Percentiles rank a stretch among this genome's conserved stretches.
Conservation (phyloP, 2,329 filamentous ascomycete genomes). For the Microdochium paspali region DNA sequence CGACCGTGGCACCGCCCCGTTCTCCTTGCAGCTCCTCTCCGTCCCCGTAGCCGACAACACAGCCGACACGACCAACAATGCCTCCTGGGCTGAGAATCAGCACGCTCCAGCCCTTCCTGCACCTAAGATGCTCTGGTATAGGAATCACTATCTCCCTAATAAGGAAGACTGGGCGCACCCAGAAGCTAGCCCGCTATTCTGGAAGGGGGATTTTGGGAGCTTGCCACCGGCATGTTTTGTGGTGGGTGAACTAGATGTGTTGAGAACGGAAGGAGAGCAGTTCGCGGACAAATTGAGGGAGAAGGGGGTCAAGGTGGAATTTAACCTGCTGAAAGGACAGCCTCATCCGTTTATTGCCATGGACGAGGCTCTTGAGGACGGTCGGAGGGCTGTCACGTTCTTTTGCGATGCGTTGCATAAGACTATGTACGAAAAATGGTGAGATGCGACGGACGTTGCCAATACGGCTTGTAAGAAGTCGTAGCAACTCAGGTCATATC, state of each 20-base stretch:
- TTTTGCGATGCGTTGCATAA: slow-evolving; percentile 21
- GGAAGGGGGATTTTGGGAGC: slow-evolving; percentile 35
- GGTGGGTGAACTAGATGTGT: slow-evolving; percentile 46
- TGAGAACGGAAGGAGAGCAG: slow-evolving; percentile 41
- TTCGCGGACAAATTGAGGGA: slow-evolving; percentile 36
- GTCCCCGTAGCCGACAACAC: slow-evolving; percentile 52
- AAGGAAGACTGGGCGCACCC: slow-evolving; percentile 32
- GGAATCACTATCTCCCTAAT: slow-evolving; percentile 45
- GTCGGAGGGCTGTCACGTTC: slow-evolving; percentile 36
- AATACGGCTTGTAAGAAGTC: no score
- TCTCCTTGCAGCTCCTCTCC: slow-evolving; percentile 40
- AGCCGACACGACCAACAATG: slow-evolving; percentile 30
- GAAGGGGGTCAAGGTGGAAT: slow-evolving; percentile 35
- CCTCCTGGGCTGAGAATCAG: slow-evolving; percentile 40
- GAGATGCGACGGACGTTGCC: no score
- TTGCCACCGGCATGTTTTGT: slow-evolving; percentile 42
- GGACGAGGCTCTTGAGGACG: slow-evolving; percentile 43
- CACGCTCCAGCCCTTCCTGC: slow-evolving; percentile 41
- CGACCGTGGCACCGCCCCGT: slow-evolving; percentile 20
- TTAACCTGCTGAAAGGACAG: slow-evolving; percentile 43
- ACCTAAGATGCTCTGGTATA: slow-evolving; percentile 51
- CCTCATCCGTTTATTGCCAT: slow-evolving; percentile 50
- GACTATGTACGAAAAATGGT: slow-evolving; percentile 7
- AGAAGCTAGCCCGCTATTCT: slow-evolving; percentile 45
- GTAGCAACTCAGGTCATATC: no score